These are phyloP conservation scores for Diaporthe nobilis DNA, from an alignment of 2,329 filamentous ascomycete species.

Conservation along the genomic window DNA sequence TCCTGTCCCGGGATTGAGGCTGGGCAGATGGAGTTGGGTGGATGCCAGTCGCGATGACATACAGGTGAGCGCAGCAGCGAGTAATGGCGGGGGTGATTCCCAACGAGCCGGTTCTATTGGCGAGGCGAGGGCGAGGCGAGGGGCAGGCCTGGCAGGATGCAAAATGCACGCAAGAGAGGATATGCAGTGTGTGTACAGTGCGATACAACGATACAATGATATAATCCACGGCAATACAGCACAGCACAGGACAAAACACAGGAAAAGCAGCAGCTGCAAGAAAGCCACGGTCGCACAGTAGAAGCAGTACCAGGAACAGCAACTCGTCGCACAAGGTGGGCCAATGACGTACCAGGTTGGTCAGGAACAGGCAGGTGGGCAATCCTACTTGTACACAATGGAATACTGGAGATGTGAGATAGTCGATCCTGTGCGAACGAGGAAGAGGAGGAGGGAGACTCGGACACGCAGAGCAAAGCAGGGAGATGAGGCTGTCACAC, in stretches of 20 bases:
- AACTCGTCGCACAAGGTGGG: slow-evolving; percentile 15
- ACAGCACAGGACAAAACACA: background rate
- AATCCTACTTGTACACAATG: background rate
- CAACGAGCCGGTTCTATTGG: slow-evolving; percentile 28
- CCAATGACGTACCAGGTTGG: slow-evolving; percentile 27
- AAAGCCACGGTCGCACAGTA: background rate
- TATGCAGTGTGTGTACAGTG: background rate
- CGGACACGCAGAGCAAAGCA: background rate
- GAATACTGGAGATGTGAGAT: background rate
- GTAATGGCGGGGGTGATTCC: slow-evolving; percentile 35
- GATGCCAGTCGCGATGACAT: slow-evolving; percentile 31
- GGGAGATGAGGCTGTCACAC: background rate
- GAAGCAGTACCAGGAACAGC: background rate
- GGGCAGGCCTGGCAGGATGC: slow-evolving; percentile 1
- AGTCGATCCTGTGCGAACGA: background rate
- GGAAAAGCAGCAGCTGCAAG: background rate
- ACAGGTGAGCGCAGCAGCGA: slow-evolving; percentile 31
- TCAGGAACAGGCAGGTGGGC: background rate
- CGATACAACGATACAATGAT: background rate
- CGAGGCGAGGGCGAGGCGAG: background rate
- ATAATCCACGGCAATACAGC: background rate
- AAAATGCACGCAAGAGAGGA: background rate
- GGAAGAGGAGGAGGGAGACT: background rate
- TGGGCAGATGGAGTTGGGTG: slow-evolving; percentile 17
- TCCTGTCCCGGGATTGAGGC: slow-evolving; percentile 6